Base-by-base conservation (phyloP, 345 rosid species). In the Hirschfeldia incana region DNA sequence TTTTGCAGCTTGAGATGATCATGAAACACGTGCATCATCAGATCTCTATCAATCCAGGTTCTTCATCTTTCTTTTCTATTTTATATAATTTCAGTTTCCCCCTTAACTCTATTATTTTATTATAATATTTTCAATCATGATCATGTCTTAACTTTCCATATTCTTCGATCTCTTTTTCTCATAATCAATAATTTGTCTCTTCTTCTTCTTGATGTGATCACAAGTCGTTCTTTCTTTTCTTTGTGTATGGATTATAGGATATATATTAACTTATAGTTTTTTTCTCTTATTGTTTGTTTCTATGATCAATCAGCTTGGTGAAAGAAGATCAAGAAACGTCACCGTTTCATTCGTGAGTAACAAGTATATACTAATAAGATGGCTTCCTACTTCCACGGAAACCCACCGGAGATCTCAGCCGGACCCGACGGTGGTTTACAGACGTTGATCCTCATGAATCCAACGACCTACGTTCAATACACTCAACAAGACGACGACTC, bases 361-460 rank as follows among this genome's bases (percentile, higher is more conserved):
- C 37, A 61, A 61, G 57, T 61, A 61, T 10, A 11, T 15, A 61
- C 57, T 67, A 30, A 9, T 30, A 36, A 51, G 46, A 94, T 94
- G 99, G 96, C 97, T 79, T 85, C 93, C 26, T 92, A 89, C 85
- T 92, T 82, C 76, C 91, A 91, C 72, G 94, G 93, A 27, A 90
- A 87, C 76, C 88, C 94, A 0, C 88, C 97, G 1, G 97, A 95
- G 37, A 85, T 93, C 39, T 92, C 92, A 28, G 86, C 84, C 21
- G 94, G 90, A 51, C 84, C 85, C 21, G 85, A 88, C 32, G 94
- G 92, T 66, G 97, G 98, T 4, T 80, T 95, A 3, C 99, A 95
- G 68, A 95, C 97, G 71, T 95, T 94, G 33, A 83, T 92, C n/a
- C 93, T 94, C 71, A 94, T 92, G 98, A 94, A 94, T 86, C 98